These are phyloP conservation scores for Volvox reticuliferus DNA, from an alignment of 139 green algal genomes.

Conservation along the genomic window DNA sequence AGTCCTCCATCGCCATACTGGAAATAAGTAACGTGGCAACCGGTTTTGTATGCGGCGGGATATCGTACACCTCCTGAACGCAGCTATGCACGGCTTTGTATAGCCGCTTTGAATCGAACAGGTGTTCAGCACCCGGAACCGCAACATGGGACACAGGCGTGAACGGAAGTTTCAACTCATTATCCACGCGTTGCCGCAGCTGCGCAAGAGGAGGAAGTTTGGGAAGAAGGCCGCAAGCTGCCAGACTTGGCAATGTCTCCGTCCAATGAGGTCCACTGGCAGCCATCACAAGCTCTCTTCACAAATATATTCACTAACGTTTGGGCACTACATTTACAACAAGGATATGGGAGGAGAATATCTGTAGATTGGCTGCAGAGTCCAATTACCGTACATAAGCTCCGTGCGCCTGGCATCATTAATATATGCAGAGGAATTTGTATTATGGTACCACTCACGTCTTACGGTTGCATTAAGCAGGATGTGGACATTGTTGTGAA, in stretches of 20 bases:
- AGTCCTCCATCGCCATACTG: background rate
- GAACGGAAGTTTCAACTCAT: background rate
- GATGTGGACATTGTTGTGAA: no score
- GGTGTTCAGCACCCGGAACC: background rate
- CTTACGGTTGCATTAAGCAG: no score
- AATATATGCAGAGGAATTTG: no score
- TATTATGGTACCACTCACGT: no score
- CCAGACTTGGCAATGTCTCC: background rate
- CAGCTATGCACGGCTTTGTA: background rate
- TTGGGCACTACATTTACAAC: no score
- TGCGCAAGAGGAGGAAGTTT: background rate
- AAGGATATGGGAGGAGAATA: no score
- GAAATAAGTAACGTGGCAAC: background rate
- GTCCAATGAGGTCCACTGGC: background rate
- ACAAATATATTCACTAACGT: no score
- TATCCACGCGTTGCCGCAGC: background rate
- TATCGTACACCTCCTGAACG: background rate
- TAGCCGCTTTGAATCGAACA: background rate
- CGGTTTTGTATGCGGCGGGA: background rate
- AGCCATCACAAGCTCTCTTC: no score
- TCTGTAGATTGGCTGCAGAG: no score
- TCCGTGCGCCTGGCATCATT: no score
- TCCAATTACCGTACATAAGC: no score
- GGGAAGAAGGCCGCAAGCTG: background rate
- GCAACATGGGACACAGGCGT: background rate